Conservation (phyloP, 2,329 filamentous ascomycete genomes). For the Pseudocercospora macadamiae region DNA sequence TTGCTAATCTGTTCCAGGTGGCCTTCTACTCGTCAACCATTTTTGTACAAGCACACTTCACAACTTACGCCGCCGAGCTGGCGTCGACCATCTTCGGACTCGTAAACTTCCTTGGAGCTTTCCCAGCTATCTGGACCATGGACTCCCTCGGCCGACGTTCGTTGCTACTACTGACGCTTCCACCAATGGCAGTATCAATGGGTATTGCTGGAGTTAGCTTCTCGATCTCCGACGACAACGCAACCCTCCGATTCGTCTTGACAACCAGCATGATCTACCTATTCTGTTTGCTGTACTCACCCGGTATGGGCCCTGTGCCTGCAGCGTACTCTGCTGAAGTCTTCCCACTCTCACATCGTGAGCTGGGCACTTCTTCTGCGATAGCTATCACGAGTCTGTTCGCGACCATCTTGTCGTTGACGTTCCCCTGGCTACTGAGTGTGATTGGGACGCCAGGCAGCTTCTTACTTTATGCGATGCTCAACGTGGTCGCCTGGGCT, state of each 20-base stretch:
- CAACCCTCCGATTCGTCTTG: conserved; percentile 3
- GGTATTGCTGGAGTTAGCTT: conserved; percentile 44
- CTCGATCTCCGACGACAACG: conserved; percentile 30
- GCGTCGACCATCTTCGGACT: conserved; percentile 49
- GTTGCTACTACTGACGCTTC: conserved; percentile 16
- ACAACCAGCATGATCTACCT: conserved; percentile 49
- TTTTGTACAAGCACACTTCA: conserved; percentile 41
- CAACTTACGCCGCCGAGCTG: conserved; percentile 38
- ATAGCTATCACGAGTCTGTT: conserved; percentile 60
- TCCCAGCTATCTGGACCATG: conserved; percentile 49
- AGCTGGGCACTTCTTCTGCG: conserved; percentile 51
- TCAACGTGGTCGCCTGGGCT: conserved; percentile 58
- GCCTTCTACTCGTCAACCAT: conserved; percentile 41
- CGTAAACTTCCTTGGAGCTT: conserved; percentile 49
- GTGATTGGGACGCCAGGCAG: conserved; percentile 57
- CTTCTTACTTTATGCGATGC: conserved; percentile 58
- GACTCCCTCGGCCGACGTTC: conserved; percentile 48
- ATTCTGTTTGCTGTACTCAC: conserved; percentile 57
- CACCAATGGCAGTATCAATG: conserved; percentile 38
- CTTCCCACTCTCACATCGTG: conserved; percentile 49
- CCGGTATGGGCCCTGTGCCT: conserved; percentile 46
- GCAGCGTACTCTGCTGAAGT: conserved; percentile 49
- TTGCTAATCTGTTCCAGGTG: too few relatives aligned
- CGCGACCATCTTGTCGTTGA: conserved; percentile 39
- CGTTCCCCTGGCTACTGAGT: conserved; percentile 52